Evolutionary conservation across 139 green algal species (phyloP), one percentile per base, ranked within the genome.

Genomic region (Closterium sp.): DNA sequence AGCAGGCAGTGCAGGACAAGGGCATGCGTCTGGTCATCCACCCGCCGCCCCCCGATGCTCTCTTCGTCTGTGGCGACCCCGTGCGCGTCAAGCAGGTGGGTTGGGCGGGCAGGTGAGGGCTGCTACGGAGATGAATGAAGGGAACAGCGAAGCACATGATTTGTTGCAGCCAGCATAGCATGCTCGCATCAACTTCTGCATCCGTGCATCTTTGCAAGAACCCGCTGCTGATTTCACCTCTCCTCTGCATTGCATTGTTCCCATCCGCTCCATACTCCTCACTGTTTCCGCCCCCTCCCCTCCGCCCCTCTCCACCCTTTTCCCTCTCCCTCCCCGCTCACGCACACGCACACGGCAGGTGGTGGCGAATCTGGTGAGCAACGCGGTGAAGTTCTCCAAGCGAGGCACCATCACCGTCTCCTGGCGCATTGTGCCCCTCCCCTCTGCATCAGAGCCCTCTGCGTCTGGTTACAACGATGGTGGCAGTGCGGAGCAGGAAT

Each of bases 321-420:
- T 17, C 84, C 27, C 24, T 1, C 84, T 87, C 10, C 22, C 27
- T 19, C 13, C 10, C n/a, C 85, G 85, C n/a, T 27, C 85, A 21
- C 22, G 28, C 28, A 22, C 85, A 28, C 85, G 1, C 62, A 27
- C 73, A 86, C 79, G 79, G 10, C 89, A 92, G 89, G 86, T 92
- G 24, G 31, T 92, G 32, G 89, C 89, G 42, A 92, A 92, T 73
- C 89, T 92, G 24, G 89, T 92, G 84, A 95, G 93, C 88, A 98
- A 98, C 50, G 96, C 96, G 0, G 94, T 97, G 85, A 97, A 97
- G 94, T 97, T 97, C 93, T 97, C 95, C 19, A 95, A 97, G 62
- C 45, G 42, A 1, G 34, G 79, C 27, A 87, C 85, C 28, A 29
- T 31, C 21, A 50, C 62, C 62, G 62, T 79, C 17, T 79, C 62